Evolutionary conservation across 2,329 filamentous ascomycete species (phyloP), one percentile per base, ranked within the genome.

Genomic region (Decorospora gaudefroyi): DNA sequence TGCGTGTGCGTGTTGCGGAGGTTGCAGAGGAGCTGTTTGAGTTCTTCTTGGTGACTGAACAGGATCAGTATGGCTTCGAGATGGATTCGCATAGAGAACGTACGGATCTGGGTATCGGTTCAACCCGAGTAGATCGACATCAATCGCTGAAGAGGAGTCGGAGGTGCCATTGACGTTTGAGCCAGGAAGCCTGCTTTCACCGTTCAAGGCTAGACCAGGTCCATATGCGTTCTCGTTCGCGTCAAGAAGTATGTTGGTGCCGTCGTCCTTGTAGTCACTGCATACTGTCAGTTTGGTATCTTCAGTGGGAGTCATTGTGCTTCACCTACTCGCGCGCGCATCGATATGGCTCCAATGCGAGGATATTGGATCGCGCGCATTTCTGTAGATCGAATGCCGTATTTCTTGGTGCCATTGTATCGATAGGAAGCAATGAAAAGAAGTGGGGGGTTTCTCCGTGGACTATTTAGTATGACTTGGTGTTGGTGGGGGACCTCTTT

Each of bases 261-360:
- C 93, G 68, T 99, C 88, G 70, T 99, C 92, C 76, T 99, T 96
- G 81, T 99, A 97, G 80, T 99, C 93, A 76, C 90, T 95, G 32
- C 28, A 15, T 17, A 31, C 21, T 16, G 46, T 65, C 21, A 67
- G 55, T 42, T 16, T 9, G 12, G 28, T 32, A 29, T 40, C 11
- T n/a, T 21, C 9, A 19, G 37, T 12, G 7, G 9, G 33, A 43
- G 40, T 31, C 31, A 44, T 49, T 46, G 49, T 49, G 48, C 52
- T 50, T 52, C 46, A 66, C 75, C 57, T 70, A 78, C 76, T 79
- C 77, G 70, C 77, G 69, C 30, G 77, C 77, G 61, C 77, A 79
- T 53, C 77, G 68, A 50, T 79, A 80, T 16, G 77, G 77, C 66
- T 79, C 72, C 49, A 80, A 68, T 44, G 74, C 73, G 30, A 80